Conservation (phyloP, 495 filamentous ascomycete genomes). For the Penicillium desertorum region DNA sequence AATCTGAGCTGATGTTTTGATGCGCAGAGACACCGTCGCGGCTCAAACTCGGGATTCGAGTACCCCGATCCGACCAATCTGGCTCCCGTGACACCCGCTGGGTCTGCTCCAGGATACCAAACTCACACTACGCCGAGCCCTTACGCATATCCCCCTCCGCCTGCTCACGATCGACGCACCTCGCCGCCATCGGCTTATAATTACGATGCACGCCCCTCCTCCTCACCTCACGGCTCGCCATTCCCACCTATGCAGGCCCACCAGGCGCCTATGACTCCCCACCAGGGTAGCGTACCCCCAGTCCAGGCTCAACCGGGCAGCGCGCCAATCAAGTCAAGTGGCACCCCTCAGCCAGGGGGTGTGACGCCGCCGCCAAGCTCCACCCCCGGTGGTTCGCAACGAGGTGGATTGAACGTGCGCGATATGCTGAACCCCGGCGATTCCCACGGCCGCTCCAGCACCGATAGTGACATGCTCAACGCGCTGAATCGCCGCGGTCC, state of each 20-base stretch:
- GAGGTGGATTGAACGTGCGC: conserved; percentile 53
- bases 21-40: conserved; percentile 48
- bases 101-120: conserved; percentile 50
- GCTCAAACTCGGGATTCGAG: conserved; percentile 50
- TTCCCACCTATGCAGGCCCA: conserved; percentile 45
- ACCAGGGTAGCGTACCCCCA: conserved; percentile 9
- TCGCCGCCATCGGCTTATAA: conserved; percentile 51
- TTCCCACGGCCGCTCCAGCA: conserved; percentile 49
- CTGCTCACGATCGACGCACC: conserved; percentile 48
- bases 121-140: conserved; percentile 44
- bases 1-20: conserved; percentile 24
- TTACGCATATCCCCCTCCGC: conserved; percentile 41
- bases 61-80: conserved; percentile 57
- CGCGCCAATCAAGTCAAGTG: background rate
- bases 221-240: conserved; percentile 51
- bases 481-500: conserved; percentile 50
- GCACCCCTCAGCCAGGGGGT: conserved; percentile 20
- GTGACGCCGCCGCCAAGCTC: conserved; percentile 44
- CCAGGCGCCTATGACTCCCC: conserved; percentile 19
- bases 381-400: conserved; percentile 38
- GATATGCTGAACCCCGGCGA: conserved; percentile 52
- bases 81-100: conserved; percentile 52
- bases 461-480: conserved; percentile 59
- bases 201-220: conserved; percentile 50
- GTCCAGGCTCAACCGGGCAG: conserved; percentile 2